These are phyloP conservation scores for Pythium insidiosum DNA, from an alignment of 352 stramenopile species.

Conservation along the genomic window DNA sequence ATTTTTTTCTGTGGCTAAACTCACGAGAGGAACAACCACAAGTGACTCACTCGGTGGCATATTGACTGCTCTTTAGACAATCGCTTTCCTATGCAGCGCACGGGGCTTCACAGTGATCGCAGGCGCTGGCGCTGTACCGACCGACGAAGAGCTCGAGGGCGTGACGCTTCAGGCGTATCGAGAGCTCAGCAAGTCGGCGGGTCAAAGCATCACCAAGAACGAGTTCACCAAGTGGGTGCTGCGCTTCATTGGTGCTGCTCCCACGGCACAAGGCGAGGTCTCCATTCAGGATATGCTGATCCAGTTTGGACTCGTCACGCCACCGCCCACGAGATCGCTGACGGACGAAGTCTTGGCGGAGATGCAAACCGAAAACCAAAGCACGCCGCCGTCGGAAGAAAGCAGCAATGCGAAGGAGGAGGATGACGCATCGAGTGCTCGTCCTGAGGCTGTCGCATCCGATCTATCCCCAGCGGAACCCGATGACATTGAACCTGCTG, in stretches of 20 bases:
- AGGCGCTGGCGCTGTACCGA: slow-evolving; percentile 28
- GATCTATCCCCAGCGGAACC: too few relatives aligned
- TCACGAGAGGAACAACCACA: too few relatives aligned
- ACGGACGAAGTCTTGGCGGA: slow-evolving; percentile 9
- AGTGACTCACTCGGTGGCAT: too few relatives aligned
- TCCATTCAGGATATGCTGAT: slow-evolving; percentile 10
- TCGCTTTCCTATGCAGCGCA: slow-evolving; percentile 45
- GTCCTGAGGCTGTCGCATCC: too few relatives aligned
- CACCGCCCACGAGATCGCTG: slow-evolving; percentile 3
- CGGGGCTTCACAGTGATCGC: slow-evolving; percentile 45
- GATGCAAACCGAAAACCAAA: slow-evolving; percentile 5
- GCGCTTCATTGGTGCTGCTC: slow-evolving; percentile 1
- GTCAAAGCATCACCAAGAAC: slow-evolving; percentile 46
- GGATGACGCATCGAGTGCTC: background rate
- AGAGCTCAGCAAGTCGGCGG: slow-evolving; percentile 42
- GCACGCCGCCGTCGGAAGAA: too few relatives aligned
- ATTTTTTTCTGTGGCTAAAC: background rate
- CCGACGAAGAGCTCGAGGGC: slow-evolving; percentile 50
- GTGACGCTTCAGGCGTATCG: slow-evolving; percentile 49
- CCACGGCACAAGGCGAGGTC: slow-evolving; percentile 5
- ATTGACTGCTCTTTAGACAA: slow-evolving; percentile 36
- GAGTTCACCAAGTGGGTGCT: slow-evolving; percentile 57
- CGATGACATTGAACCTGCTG: background rate
- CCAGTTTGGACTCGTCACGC: slow-evolving; percentile 8
- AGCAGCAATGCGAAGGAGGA: background rate